Evolutionary conservation across 1,139 yeast genomes (phyloP).

Genomic region (Sugiyamaella paludigena): DNA sequence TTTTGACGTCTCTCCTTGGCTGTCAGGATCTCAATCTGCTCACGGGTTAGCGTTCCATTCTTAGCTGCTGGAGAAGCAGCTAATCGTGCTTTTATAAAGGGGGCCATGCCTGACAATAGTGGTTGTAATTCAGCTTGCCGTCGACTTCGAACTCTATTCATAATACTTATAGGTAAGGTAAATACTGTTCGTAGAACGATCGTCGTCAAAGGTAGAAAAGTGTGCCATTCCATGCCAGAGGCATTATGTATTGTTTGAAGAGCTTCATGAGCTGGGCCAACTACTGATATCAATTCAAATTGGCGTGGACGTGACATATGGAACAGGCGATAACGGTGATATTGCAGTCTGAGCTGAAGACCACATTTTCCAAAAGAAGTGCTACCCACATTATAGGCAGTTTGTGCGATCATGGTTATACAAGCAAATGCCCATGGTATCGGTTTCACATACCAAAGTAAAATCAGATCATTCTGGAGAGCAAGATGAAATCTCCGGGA

Average conservation of each 20-base stretch:
- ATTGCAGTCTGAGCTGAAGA: too few relatives aligned
- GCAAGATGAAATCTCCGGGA: too few relatives aligned
- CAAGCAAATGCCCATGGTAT: too few relatives aligned
- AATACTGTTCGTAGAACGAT: conserved; percentile 58
- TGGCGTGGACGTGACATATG: conserved; percentile 11
- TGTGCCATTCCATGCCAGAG: conserved; percentile 80
- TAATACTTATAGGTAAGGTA: conserved; percentile 76
- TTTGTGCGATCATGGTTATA: too few relatives aligned
- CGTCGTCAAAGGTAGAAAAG: conserved; percentile 72
- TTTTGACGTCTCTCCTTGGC: conserved; percentile 75
- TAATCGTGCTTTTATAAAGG: conserved; percentile 67
- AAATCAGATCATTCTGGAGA: too few relatives aligned
- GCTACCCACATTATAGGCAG: too few relatives aligned
- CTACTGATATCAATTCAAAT: conserved; percentile 20
- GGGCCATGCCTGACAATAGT: conserved; percentile 68
- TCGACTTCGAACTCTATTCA: conserved; percentile 65
- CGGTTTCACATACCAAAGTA: too few relatives aligned
- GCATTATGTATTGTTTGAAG: conserved; percentile 30
- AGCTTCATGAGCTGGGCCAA: conserved; percentile 29
- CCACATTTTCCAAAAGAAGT: too few relatives aligned
- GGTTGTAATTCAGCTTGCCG: conserved; percentile 65
- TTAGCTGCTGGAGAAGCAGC: conserved; percentile 48
- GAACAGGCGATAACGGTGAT: conserved; percentile 1
- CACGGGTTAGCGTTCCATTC: conserved; percentile 55
- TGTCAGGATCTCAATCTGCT: conserved; percentile 70